These are phyloP conservation scores for Triglochin maritima DNA, from an alignment of 106 monocot genomes.

Conservation along the genomic window DNA sequence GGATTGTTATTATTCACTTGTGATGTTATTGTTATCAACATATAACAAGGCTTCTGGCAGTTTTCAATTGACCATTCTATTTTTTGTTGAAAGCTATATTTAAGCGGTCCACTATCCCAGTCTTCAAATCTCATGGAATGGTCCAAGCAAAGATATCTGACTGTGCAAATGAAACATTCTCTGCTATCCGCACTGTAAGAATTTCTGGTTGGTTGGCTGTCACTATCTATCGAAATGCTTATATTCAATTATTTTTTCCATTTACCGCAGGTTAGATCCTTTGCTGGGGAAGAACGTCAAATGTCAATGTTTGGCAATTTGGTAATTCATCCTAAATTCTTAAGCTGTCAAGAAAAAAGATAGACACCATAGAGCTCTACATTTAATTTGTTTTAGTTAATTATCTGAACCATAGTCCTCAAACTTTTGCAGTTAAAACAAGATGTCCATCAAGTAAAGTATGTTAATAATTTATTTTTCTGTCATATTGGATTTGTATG, in stretches of 20 bases:
- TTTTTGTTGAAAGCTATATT: constrained; percentile 49
- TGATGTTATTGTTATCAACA: no score
- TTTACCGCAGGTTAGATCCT: constrained; percentile 71
- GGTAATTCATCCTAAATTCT: constrained; percentile 29
- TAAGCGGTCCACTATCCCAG: constrained; percentile 83
- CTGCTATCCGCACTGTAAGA: constrained; percentile 92
- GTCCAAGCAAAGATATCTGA: constrained; percentile 86
- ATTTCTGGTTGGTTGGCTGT: background rate
- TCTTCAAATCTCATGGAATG: constrained; percentile 82
- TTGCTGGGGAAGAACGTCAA: constrained; percentile 91
- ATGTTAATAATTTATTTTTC: no score
- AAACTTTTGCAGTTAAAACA: no score
- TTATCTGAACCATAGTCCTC: no score
- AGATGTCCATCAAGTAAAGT: no score
- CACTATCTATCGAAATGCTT: background rate
- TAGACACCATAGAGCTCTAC: background rate
- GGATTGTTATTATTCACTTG: no score
- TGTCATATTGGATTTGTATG: no score
- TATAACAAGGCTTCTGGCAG: no score
- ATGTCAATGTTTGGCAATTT: constrained; percentile 72
- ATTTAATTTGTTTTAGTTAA: no score
- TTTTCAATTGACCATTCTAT: background rate
- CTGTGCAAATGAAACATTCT: constrained; percentile 94
- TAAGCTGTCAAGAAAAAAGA: background rate
- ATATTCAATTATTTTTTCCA: background rate